Base-by-base conservation (phyloP, 208 protist species). In the Perkinsela sp. region DNA sequence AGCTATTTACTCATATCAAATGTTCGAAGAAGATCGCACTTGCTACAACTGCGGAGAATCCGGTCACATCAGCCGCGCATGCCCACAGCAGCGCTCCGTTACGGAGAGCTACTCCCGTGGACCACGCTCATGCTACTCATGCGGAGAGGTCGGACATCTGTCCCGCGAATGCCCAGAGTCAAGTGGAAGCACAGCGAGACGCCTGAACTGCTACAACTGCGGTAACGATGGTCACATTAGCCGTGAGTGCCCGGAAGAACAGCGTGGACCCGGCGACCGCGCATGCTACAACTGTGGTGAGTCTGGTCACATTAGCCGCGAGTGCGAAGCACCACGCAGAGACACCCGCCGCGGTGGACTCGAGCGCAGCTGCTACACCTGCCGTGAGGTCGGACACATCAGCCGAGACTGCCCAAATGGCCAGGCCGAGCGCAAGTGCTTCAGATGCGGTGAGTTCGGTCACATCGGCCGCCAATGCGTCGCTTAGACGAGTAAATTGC, bases 251-350 rank as follows among this genome's bases (percentile, higher is more conserved):
- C 78, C 83, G 28, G 77, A 87, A 68, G 57, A n/a, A n/a, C n/a
- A n/a, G n/a, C n/a, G 79, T 48, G 73, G 75, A 57, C 77, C 72
- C 67, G 82, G 78, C 32, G 86, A 83, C 70, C 76, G 78, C 73
- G 83, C 67, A 1, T 91, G 85, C 81, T 87, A 80, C 78, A 89
- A 85, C 76, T 91, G 86, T 74, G 86, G 86, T 48, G 73, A 88
- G 76, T 68, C 77, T 1, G 86, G 81, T 67, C 86, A 90, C 73
- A 77, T 80, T 73, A 87, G 79, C 77, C 79, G 80, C 71, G 80
- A 85, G 72, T 90, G 85, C 80, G 72, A 75, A 30, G 78, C 75
- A 48, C 68, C 75, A 0, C 68, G 72, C 85, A 78, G 78, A 84
- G 68, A 82, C 73, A 70, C 32, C 32, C 77, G 77, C 28, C 74